Evolutionary conservation across 805 yeast genomes (phyloP).

Genomic region (Teunomyces pallodes): DNA sequence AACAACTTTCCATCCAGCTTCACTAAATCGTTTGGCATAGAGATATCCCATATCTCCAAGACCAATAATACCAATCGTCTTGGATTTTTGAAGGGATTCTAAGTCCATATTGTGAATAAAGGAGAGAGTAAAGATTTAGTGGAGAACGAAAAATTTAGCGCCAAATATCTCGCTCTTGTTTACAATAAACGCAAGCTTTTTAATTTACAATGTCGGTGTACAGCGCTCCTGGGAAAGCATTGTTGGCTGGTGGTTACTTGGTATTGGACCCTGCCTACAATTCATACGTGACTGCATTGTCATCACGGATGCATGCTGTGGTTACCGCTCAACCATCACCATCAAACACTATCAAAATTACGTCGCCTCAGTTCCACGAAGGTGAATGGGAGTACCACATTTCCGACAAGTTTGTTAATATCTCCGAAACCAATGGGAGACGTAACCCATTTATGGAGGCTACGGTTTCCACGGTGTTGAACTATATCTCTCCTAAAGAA

Average conservation of each 20-base stretch:
- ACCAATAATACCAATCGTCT: slow-evolving; percentile 86
- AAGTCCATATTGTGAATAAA: neutral
- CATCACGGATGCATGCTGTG: slow-evolving; percentile 85
- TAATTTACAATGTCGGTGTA: slow-evolving; percentile 43
- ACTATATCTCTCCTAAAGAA: slow-evolving; percentile 44
- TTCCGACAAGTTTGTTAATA: slow-evolving; percentile 5
- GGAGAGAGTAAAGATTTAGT: neutral
- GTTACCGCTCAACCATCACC: slow-evolving; percentile 20
- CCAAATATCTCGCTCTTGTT: too few species aligned
- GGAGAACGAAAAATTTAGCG: too few species aligned
- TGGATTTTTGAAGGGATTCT: slow-evolving; percentile 20
- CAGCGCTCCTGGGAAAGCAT: slow-evolving; percentile 95
- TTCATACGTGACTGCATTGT: slow-evolving; percentile 82
- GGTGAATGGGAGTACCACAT: slow-evolving; percentile 67
- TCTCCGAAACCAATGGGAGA: slow-evolving; percentile 30
- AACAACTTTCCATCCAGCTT: slow-evolving; percentile 85
- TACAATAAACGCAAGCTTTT: too few species aligned
- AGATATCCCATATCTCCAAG: slow-evolving; percentile 95
- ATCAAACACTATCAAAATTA: slow-evolving; percentile 37
- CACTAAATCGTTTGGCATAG: slow-evolving; percentile 74
- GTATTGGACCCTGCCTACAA: slow-evolving; percentile 76
- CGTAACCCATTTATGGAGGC: slow-evolving; percentile 75
- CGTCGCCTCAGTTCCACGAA: slow-evolving; percentile 72
- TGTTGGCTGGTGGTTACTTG: slow-evolving; percentile 91
- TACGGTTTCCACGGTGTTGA: slow-evolving; percentile 53